Percentiles rank a stretch among this genome's conserved stretches.
Evolutionary conservation across 768 basidiomycete species (phyloP).

Genomic region (Termitomyces sp.): DNA sequence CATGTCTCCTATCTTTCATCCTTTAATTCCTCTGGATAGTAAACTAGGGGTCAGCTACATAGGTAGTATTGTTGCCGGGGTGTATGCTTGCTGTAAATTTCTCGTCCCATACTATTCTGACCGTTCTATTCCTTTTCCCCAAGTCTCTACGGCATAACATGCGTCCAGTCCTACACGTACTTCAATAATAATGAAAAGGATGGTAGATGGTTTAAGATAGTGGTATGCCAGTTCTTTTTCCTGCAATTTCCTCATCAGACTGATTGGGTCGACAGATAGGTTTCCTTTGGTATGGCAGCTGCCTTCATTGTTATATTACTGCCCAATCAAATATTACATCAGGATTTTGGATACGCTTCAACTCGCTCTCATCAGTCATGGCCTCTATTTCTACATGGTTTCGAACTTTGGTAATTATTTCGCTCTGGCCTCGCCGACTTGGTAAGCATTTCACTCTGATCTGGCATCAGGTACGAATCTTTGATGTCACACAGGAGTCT

Average conservation of each 20-base stretch:
- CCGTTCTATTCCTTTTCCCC: background rate
- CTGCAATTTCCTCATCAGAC: background rate
- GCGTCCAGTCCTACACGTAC: slow-evolving; percentile 4
- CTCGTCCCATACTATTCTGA: background rate
- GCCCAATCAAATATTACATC: background rate
- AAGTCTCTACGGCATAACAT: slow-evolving; percentile 4
- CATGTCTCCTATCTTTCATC: background rate
- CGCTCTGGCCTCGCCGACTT: slow-evolving; percentile 1
- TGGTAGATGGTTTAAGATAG: background rate
- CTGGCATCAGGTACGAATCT: background rate
- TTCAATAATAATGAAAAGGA: background rate
- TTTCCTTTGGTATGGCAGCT: background rate
- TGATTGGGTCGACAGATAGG: background rate
- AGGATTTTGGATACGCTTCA: slow-evolving; percentile 3
- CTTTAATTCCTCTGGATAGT: background rate
- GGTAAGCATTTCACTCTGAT: background rate
- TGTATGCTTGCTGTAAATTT: background rate
- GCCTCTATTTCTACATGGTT: slow-evolving; percentile 4
- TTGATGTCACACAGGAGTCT: background rate
- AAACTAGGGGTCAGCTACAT: background rate
- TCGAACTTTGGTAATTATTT: slow-evolving; percentile 2
- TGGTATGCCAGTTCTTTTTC: background rate
- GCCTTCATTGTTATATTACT: background rate
- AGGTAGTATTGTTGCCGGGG: background rate
- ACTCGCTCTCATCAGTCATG: background rate